These are phyloP conservation scores for Solanum chacoense DNA, from an alignment of 305 asterid genomes.

Conservation along the genomic window DNA sequence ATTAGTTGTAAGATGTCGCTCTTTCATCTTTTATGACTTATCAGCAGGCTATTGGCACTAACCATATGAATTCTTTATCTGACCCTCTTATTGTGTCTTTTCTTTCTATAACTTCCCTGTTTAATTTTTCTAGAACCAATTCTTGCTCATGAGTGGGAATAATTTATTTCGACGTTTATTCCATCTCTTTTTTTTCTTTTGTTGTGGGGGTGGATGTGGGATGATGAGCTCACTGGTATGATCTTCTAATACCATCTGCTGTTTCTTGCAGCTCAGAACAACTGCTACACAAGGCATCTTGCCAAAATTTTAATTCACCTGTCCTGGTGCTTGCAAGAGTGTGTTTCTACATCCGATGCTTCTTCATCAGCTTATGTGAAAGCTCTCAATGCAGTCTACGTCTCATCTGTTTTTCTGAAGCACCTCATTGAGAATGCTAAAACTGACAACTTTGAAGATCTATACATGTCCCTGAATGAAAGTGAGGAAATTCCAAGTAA, in stretches of 20 bases:
- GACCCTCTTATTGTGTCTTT: not conserved
- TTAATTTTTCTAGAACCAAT: not conserved
- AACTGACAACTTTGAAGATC: conserved; percentile 67
- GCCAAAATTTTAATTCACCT: conserved; percentile 80
- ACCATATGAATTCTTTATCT: not conserved
- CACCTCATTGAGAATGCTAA: conserved; percentile 64
- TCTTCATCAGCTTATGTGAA: conserved; percentile 44
- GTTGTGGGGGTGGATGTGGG: not conserved
- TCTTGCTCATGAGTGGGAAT: not conserved
- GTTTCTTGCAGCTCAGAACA: conserved; percentile 63
- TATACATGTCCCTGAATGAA: conserved; percentile 58
- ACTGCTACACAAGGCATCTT: conserved; percentile 75
- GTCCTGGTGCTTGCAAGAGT: conserved; percentile 83
- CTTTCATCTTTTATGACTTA: not conserved
- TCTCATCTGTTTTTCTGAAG: conserved; percentile 86
- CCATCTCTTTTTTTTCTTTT: not conserved
- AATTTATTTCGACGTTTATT: not conserved
- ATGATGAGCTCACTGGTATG: not conserved
- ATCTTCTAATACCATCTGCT: conserved; percentile 13
- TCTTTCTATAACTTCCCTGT: not conserved
- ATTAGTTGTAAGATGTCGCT: not conserved
- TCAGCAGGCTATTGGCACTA: not conserved
- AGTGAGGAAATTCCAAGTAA: conserved; percentile 48
- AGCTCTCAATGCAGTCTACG: conserved; percentile 74
- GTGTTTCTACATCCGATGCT: conserved; percentile 52